Evolutionary conservation across 345 rosid species (phyloP).

Genomic region (Arabidopsis arenosa): DNA sequence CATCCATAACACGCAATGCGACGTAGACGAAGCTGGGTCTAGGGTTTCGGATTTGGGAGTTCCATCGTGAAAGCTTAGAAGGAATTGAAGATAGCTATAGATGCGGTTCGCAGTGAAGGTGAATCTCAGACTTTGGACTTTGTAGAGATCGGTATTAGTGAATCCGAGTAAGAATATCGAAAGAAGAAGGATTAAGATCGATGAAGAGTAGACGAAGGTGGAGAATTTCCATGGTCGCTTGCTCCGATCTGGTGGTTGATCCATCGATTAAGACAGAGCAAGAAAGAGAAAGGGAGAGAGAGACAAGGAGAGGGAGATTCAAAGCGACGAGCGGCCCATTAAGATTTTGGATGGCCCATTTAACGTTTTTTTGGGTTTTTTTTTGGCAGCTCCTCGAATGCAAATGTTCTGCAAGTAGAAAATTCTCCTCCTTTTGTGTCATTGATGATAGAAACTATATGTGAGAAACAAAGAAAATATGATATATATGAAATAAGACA

Average conservation of each 20-base stretch:
- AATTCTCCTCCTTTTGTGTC: background rate
- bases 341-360: constrained; percentile 7
- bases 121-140: constrained; percentile 48
- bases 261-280: constrained; percentile 35
- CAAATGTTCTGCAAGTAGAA: background rate
- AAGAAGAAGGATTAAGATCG: constrained; percentile 52
- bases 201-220: constrained; percentile 47
- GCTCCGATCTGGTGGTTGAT: constrained; percentile 32
- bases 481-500: background rate
- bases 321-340: constrained; percentile 26
- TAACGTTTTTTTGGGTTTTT: background rate
- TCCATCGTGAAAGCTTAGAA: constrained; percentile 32
- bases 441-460: background rate
- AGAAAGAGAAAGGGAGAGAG: background rate
- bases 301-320: constrained; percentile 11
- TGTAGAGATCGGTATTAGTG: constrained; percentile 48
- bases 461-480: no score
- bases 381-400: no score
- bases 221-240: constrained; percentile 44
- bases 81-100: constrained; percentile 35
- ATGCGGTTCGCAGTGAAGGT: constrained; percentile 45
- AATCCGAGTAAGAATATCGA: constrained; percentile 52
- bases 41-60: constrained; percentile 23
- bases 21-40: constrained; percentile 32
- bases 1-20: constrained; percentile 86